phyloP scores from a whole-genome alignment of 495 filamentous ascomycete genomes.

The Lasiosphaeris hirsuta region DNA sequence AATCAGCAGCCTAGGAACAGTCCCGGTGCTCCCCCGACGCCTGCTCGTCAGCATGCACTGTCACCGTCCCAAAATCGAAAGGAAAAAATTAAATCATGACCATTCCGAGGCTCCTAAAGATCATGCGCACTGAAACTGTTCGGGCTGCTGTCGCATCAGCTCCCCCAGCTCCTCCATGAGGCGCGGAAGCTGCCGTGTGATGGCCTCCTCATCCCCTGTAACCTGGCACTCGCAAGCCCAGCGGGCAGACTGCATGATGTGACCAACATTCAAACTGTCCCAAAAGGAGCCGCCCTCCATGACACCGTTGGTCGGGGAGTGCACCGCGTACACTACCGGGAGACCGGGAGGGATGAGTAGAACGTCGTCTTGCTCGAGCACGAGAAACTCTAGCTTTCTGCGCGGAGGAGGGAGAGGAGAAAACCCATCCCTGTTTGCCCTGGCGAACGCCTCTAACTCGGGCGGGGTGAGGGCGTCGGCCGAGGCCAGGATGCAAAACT shows the following conservation, averaged over 20 bases:
- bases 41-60: no score
- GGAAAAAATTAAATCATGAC: no score
- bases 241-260: no score
- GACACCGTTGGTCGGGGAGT: background rate
- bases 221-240: no score
- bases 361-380: background rate
- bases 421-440: background rate
- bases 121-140: no score
- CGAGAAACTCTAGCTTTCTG: background rate
- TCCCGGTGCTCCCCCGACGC: no score
- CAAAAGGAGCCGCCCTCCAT: conserved; percentile 3
- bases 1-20: no score
- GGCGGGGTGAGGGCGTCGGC: no score
- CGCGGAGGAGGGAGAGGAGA: background rate
- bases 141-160: background rate
- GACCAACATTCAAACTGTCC: background rate
- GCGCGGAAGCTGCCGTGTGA: background rate
- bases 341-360: conserved; percentile 1
- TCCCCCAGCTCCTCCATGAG: background rate
- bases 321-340: background rate
- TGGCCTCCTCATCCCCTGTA: background rate
- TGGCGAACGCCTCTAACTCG: no score
- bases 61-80: no score
- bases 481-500: no score
- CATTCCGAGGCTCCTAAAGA: no score